Evolutionary conservation across 345 rosid species (phyloP).

Genomic region (Nephelium lappaceum): DNA sequence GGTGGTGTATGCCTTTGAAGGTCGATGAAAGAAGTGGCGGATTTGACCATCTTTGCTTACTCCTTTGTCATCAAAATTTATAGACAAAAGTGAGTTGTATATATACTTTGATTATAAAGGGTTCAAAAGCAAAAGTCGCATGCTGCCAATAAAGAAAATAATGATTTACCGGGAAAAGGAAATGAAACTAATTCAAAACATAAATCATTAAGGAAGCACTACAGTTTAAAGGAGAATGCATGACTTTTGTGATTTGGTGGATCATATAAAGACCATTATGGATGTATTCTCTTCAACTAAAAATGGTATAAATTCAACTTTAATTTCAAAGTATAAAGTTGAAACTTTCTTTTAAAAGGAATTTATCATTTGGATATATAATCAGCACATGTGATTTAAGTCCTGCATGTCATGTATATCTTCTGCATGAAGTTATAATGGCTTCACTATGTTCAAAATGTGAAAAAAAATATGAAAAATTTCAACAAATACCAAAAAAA

Average conservation of each 20-base stretch:
- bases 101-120: not conserved
- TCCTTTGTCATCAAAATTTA: constrained; percentile 44
- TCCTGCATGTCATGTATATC: not conserved
- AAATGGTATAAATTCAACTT: not conserved
- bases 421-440: too few relatives aligned
- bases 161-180: not conserved
- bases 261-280: not conserved
- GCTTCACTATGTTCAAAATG: too few relatives aligned
- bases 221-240: not conserved
- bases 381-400: not conserved
- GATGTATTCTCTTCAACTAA: not conserved
- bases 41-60: constrained; percentile 85
- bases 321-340: constrained; percentile 4
- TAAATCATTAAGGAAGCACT: too few relatives aligned
- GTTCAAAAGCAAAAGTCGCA: constrained; percentile 2
- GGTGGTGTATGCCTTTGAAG: constrained; percentile 92
- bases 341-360: not conserved
- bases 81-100: not conserved
- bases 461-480: too few relatives aligned
- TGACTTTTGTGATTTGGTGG: not conserved
- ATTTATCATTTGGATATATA: not conserved
- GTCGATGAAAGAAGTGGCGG: constrained; percentile 90
- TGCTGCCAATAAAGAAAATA: not conserved
- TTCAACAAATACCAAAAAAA: too few relatives aligned
- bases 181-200: not conserved